Evolutionary conservation across 2,329 filamentous ascomycete species (phyloP), one percentile per base, ranked within the genome.

Genomic region (Diaporthe batatas): DNA sequence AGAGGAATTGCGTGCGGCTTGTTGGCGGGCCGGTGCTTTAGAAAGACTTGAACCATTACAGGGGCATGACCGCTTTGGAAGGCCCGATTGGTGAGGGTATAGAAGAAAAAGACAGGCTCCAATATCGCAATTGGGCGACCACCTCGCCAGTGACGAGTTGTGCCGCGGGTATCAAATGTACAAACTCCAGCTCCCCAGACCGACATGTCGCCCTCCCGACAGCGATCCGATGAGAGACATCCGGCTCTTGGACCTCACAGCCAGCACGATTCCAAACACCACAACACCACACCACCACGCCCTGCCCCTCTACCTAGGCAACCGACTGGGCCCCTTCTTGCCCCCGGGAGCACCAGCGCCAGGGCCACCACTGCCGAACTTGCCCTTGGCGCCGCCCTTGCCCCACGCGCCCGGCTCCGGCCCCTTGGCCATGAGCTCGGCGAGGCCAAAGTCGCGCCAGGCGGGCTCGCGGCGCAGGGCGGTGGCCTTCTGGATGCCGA

Each of bases 401-500:
- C 44, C 44, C 39, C 73, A 75, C 7, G 25, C 75, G 14, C 51
- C 75, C 54, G 73, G 75, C 68, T 55, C 70, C 4, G 91, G 89
- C 0, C 91, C 92, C 74, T 89, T 88, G 51, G 84, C 87, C 89
- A 95, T 91, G 78, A 96, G 84, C 72, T 91, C 89, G 7, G 86
- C 87, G n/a, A 96, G 84, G 0, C 93, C 92, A 8, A 96, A 83
- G 79, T 96, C 94, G 79, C 92, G 92, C 94, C 94, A 97, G 10
- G 91, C 91, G 1, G 92, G 87, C 82, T 95, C 93, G 78, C 88
- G 89, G 77, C 86, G 87, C 75, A 89, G 88, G 83, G 94, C 92
- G 21, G 93, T 95, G 12, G 94, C 94, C 76, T 93, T 89, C 81
- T 94, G 91, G 78, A 97, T 96, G 51, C 94, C 94, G 80, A 96